Evolutionary conservation across 108 stramenopile species (phyloP).

Genomic region (Thalassiosira profunda): DNA sequence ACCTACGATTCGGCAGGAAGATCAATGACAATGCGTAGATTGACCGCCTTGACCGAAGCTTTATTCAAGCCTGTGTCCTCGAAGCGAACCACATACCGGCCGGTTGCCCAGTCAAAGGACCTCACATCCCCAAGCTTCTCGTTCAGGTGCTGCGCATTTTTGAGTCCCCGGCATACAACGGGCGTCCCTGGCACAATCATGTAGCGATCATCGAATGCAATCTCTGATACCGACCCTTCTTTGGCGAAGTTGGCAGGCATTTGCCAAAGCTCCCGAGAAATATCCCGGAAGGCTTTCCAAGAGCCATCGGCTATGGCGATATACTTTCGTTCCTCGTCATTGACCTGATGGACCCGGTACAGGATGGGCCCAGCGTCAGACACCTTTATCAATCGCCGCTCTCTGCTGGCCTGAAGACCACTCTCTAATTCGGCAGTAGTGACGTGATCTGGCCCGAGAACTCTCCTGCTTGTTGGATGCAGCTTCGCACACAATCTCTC

Average conservation of each 20-base stretch:
- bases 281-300: too few species aligned
- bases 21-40: background rate
- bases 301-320: too few species aligned
- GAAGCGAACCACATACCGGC: background rate
- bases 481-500: background rate
- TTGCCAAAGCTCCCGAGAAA: too few species aligned
- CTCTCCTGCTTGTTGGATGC: background rate
- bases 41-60: background rate
- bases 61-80: background rate
- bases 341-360: too few species aligned
- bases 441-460: background rate
- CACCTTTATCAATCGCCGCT: too few species aligned
- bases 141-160: background rate
- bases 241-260: too few species aligned
- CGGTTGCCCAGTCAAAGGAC: background rate
- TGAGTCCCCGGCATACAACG: background rate
- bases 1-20: too few species aligned
- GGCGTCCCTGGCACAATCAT: constrained; percentile 6
- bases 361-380: too few species aligned
- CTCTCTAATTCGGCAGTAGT: background rate
- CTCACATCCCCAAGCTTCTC: background rate
- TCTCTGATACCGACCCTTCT: background rate
- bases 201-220: too few species aligned
- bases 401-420: too few species aligned
- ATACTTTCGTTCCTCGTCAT: too few species aligned